Evolutionary conservation across 495 filamentous ascomycete species (phyloP), one percentile per base, ranked within the genome.

Genomic region (Hyaloscypha finlandica): DNA sequence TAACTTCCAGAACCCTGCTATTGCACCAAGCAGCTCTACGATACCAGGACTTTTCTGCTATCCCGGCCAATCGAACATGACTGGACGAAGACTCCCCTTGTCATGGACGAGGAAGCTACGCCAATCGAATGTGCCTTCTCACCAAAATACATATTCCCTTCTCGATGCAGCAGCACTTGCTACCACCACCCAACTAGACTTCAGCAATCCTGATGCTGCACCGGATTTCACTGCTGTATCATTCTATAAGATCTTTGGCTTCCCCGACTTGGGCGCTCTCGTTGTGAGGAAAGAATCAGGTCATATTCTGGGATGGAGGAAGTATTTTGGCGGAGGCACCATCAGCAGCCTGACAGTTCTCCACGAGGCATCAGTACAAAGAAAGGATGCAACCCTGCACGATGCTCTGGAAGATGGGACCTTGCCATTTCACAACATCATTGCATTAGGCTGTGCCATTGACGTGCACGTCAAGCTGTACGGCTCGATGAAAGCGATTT

Each of bases 181-280:
- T 12, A 86, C 90, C 70, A 93, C 90, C 22, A 80, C 81, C 3
- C 85, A 83, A 3, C 77, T 93, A 64, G 82, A 86, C 68, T 82
- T 94, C 31, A 82, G 79, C 53, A 80, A 92, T 66, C 71, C 84
- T 2, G 77, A 80, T 11, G 76, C 73, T 20, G 88, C 90, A 11
- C 90, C 90, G 0, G 91, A 94, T 70, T 93, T 93, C 67, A 86
- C 81, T 8, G 86, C 84, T 42, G 66, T 93, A 29, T 90, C 88
- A 9, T 86, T 93, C 72, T 93, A 93, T 76, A 94, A 94, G 76
- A 90, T 93, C 61, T 93, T 93, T 73, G 91, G 91, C 16, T 91
- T 91, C 64, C 91, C 91, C 0, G 88, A 93, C 63, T 80, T 94
- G 19, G 91, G 91, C 2, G 90, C 84, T 6, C 75, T 94, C 29